Evolutionary conservation across 106 monocot species (phyloP).

Genomic region (Allium sativum): DNA sequence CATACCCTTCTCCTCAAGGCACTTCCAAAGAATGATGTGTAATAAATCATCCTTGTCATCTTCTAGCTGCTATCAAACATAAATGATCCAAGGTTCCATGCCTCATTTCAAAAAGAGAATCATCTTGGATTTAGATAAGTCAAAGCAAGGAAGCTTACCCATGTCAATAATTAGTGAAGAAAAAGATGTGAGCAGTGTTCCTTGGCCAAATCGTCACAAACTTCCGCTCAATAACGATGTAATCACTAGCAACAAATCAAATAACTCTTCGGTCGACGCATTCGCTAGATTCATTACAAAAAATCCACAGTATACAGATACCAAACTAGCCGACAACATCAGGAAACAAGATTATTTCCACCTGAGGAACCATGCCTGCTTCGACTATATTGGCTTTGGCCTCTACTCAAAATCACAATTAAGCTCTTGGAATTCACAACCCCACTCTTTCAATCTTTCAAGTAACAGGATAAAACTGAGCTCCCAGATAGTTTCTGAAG

Average conservation of each 20-base stretch:
- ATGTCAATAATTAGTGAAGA: not conserved
- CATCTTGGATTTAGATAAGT: not conserved
- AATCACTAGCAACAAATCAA: constrained; percentile 57
- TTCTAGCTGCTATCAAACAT: not conserved
- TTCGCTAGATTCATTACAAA: constrained; percentile 28
- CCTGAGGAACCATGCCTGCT: constrained; percentile 43
- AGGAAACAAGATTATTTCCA: constrained; percentile 42
- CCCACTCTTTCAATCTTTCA: constrained; percentile 40
- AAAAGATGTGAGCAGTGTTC: not conserved
- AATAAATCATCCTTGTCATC: not conserved
- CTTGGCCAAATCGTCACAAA: not conserved
- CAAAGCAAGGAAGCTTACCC: not conserved
- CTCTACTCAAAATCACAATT: constrained; percentile 55
- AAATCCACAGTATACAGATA: constrained; percentile 40
- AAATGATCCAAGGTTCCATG: constrained; percentile 1
- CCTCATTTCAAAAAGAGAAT: not conserved
- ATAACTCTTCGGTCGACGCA: constrained; percentile 33
- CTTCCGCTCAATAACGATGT: too few species aligned
- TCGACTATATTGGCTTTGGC: constrained; percentile 53
- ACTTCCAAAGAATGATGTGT: not conserved
- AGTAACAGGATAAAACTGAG: constrained; percentile 32
- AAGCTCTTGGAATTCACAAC: constrained; percentile 6
- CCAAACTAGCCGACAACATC: constrained; percentile 35
- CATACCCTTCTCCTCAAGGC: not conserved
- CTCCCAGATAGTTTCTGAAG: constrained; percentile 16